A percentile compares a stretch with the other conserved stretches of the same genome.
Conservation (phyloP, 1,139 yeast species). For the Pichia sp. region DNA sequence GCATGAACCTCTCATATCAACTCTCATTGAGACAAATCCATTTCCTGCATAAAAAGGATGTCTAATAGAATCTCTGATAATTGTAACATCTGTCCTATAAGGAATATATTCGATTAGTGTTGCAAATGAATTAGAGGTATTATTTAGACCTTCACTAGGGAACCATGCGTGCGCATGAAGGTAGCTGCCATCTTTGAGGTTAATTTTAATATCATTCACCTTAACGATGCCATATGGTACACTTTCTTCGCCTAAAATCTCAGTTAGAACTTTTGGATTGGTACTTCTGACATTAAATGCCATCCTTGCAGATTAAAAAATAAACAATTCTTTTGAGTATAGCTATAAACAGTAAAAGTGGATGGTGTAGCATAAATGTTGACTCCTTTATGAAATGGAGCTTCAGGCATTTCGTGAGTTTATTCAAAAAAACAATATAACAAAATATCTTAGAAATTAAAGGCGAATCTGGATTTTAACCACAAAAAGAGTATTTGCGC, state of each 20-base stretch:
- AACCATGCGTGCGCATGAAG: slow-evolving; percentile 39
- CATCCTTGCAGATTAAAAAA: slow-evolving; percentile 15
- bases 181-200: slow-evolving; percentile 33
- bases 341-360: background rate
- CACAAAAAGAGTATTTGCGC: too few species aligned
- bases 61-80: slow-evolving; percentile 37
- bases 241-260: slow-evolving; percentile 23
- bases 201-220: slow-evolving; percentile 32
- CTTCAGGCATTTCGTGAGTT: too few species aligned
- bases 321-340: background rate
- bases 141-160: slow-evolving; percentile 27
- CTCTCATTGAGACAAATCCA: slow-evolving; percentile 38
- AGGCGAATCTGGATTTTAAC: too few species aligned
- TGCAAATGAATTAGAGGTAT: slow-evolving; percentile 32
- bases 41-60: slow-evolving; percentile 41
- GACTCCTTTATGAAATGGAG: too few species aligned
- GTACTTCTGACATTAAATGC: slow-evolving; percentile 28
- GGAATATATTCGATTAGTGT: slow-evolving; percentile 39
- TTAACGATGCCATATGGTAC: slow-evolving; percentile 32
- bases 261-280: slow-evolving; percentile 19
- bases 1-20: slow-evolving; percentile 40
- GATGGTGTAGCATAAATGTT: too few species aligned
- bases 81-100: slow-evolving; percentile 39
- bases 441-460: too few species aligned
- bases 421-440: too few species aligned